Base-by-base conservation (phyloP, 352 stramenopile genomes). In the Phytophthora megakarya region DNA sequence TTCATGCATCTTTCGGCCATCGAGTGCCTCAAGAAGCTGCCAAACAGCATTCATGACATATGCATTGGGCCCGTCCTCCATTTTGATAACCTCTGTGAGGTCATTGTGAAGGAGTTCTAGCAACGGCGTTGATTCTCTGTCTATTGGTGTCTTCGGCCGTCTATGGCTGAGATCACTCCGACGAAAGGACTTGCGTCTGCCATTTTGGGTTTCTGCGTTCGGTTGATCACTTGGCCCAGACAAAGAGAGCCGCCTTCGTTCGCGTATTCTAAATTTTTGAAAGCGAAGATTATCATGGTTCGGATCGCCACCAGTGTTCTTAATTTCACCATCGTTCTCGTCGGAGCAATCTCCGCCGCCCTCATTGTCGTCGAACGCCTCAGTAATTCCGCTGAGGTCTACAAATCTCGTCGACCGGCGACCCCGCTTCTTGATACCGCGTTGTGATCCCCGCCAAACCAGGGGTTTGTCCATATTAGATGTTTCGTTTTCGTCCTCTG, bases 41-140 rank as follows among this genome's bases (percentile, higher is more conserved):
- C 76, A 87, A 25, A 75, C 75, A 4, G 73, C 68, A 30, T 85
- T 68, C 50, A 77, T 72, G 23, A 82, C 55, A 48, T 10, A 18
- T 1, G 55, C 47, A 28, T 63, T 50, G 2, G 59, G 60, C 3
- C 58, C 55, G 30, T 72, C 44, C 39, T 90, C 76, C 26, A 73
- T 71, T 28, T 88, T 84, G 44, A 89, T 75, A 13, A 88, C 62
- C 61, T 86, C 74, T 1, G 83, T 72, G 1, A 89, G 53, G 33
- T 81, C 61, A 5, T 74, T 49, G 22, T 89, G 80, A 30, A 88
- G 58, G 0, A 72, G 73, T 25, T 85, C 72, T 10, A 86, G 22
- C 22, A 86, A 25, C 16, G 61, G 26, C n/a, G 40, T n/a, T 13
- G 60, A 50, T 64, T 64, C 28, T 61, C 46, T 47, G 2, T 53